Base-by-base conservation (phyloP, 306 rosid genomes). In the Carpinus viminea region DNA sequence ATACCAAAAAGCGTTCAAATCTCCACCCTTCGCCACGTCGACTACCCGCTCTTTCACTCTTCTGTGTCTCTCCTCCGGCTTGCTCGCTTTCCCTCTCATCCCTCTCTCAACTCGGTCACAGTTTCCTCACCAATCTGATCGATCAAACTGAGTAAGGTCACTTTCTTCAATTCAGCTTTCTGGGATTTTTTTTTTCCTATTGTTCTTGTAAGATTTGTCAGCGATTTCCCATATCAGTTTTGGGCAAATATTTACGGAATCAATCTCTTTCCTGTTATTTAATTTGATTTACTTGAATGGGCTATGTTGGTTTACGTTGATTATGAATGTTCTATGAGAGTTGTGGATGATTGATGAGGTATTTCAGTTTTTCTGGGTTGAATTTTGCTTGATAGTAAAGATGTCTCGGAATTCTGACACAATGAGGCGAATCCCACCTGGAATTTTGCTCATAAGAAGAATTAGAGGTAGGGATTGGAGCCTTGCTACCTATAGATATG, bases 391-490 rank as follows among this genome's bases (percentile, higher is more conserved):
- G 54, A 34, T 46, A 6, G 24, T 7, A 45, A 43, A 8, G 15
- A 84, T 85, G 88, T 41, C 84, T 65, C 70, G 51, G 38, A 80
- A 31, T 51, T 78, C 75, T 47, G 82, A 79, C 26, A 70, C 85
- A 45, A 77, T 2, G 77, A 74, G 88, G 65, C 71, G 78, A 77
- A 80, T 72, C 78, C 96, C 96, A 38, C 92, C 91, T 1, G 96
- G 97, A 71, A 84, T 93, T 68, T 78, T 70, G n/a, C 77, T 93
- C 12, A 8, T 88, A 1, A 71, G 90, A 57, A 75, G 78, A 46
- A 65, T 90, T 36, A 77, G 89, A 72, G 89, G 89, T 20, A 87
- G 52, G 73, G 81, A 93, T 69, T 91, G 91, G 91, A 82, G 54
- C 21, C 77, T 87, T 7, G 57, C 78, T 5, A 88, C 91, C 0